Percentiles rank a stretch among this genome's conserved stretches.
These are phyloP conservation scores for Phymatotrichopsis omnivora DNA, from an alignment of 2,329 filamentous ascomycete genomes.

Conservation along the genomic window DNA sequence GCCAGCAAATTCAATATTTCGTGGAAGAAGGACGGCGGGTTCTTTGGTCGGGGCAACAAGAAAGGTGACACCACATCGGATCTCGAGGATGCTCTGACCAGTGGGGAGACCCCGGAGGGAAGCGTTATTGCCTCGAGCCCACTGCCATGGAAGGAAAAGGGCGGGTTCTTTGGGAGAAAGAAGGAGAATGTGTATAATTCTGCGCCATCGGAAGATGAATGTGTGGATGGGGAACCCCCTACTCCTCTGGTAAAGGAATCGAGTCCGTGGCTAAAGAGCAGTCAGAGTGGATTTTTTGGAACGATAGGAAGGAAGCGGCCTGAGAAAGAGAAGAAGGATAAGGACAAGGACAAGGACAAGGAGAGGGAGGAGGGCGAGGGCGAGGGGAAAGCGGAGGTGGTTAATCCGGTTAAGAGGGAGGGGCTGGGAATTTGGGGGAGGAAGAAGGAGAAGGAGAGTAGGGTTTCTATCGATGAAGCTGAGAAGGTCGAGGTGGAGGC, in stretches of 20 bases:
- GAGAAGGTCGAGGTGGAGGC: no score
- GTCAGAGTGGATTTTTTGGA: slow-evolving; percentile 24
- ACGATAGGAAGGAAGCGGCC: slow-evolving; percentile 17
- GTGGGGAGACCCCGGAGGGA: slow-evolving; percentile 10
- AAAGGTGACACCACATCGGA: slow-evolving; percentile 20
- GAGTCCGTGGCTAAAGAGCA: slow-evolving; percentile 14
- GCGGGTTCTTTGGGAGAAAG: slow-evolving; percentile 27
- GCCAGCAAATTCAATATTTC: slow-evolving; percentile 31
- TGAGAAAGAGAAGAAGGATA: slow-evolving; percentile 32
- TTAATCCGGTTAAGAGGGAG: slow-evolving; percentile 33
- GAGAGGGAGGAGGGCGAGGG: slow-evolving; percentile 35
- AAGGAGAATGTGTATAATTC: slow-evolving; percentile 16
- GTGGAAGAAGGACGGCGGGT: slow-evolving; percentile 30
- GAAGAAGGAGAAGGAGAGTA: slow-evolving; percentile 40
- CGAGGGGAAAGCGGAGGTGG: slow-evolving; percentile 18
- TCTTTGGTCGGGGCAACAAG: slow-evolving; percentile 26
- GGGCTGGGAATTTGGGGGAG: slow-evolving; percentile 39
- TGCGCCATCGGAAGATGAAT: slow-evolving; percentile 15
- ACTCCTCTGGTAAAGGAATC: not conserved
- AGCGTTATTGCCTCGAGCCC: slow-evolving; percentile 1
- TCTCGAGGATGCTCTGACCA: slow-evolving; percentile 9
- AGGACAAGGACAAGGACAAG: slow-evolving; percentile 31
- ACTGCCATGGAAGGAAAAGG: slow-evolving; percentile 24
- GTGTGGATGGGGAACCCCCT: slow-evolving; percentile 12
- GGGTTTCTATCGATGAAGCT: not conserved